Evolutionary conservation across 1,139 yeast species (phyloP).

Genomic region (Saccharomycopsis hybrid): DNA sequence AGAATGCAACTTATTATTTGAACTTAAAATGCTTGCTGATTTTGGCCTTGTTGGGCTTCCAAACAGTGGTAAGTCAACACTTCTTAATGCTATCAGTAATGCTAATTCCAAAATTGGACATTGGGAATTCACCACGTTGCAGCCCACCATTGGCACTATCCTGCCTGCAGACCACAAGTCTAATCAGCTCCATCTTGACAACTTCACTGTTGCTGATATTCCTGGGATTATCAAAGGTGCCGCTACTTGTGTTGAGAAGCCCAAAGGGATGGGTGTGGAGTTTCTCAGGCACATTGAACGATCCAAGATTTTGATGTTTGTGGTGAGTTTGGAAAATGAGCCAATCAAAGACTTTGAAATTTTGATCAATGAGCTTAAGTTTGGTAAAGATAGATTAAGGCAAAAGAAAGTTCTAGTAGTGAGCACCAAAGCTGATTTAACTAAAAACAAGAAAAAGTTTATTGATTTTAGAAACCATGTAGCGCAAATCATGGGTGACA

Average conservation of each 20-base stretch:
- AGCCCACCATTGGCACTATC: constrained; percentile 89
- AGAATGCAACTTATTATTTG: constrained; percentile 65
- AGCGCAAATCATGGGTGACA: constrained; percentile 25
- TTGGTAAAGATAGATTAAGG: constrained; percentile 50
- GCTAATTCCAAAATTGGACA: constrained; percentile 92
- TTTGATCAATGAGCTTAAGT: constrained; percentile 53
- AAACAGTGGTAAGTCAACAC: constrained; percentile 91
- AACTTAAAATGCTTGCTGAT: constrained; percentile 83
- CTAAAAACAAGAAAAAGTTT: constrained; percentile 41
- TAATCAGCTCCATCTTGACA: constrained; percentile 5
- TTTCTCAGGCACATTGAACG: constrained; percentile 89
- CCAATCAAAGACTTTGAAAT: constrained; percentile 60
- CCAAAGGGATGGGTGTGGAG: constrained; percentile 90
- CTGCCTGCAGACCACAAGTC: not conserved
- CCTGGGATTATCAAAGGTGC: constrained; percentile 96
- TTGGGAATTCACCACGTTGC: constrained; percentile 94
- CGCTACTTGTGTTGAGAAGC: constrained; percentile 35
- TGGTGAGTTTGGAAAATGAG: constrained; percentile 63
- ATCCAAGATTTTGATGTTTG: constrained; percentile 84
- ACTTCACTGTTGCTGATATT: constrained; percentile 90
- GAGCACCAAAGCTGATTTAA: constrained; percentile 85
- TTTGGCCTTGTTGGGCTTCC: constrained; percentile 92
- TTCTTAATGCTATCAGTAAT: constrained; percentile 78
- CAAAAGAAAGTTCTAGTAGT: constrained; percentile 64
- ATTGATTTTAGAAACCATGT: constrained; percentile 38